Evolutionary conservation across 768 basidiomycete genomes (phyloP), one percentile per base, ranked within the genome.

Genomic region (Panellus pusillus): DNA sequence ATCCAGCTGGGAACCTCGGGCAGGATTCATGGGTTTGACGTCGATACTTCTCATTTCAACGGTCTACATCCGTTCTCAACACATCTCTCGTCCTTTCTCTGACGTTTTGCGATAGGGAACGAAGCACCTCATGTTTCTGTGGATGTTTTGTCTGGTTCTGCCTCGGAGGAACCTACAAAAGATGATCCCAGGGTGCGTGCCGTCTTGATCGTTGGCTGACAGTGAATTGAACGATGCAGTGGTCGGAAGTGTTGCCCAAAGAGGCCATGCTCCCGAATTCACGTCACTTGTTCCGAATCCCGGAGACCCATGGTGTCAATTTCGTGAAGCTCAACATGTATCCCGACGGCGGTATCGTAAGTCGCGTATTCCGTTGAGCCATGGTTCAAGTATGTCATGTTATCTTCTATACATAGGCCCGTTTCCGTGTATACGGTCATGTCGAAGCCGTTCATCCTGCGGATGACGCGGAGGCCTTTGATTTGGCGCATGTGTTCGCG

Each of bases 321-420:
- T 89, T 88, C 68, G 85, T 99, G 54, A 97, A 91, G 70, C 82
- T 99, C 19, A 86, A 88, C 61, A 94, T 96, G 83, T 93, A 93
- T 71, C 97, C 97, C 3, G 97, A 99, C 64, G 97, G 97, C 37
- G 97, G 97, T 3, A 93, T 98, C 66, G 94, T 93, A 65, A 73
- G 87, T 75, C 39, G 45, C 4, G 4, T 17, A 15, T 27, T 43
- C 43, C 51, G 46, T 19, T 58, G 53, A 37, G 15, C 11, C 28
- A 29, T 32, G 50, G 8, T 41, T 38, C 37, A 53, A 44, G 39
- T 46, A 24, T 20, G 32, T 36, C 24, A 49, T 48, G 43, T 45
- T 47, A 31, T 50, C 15, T 44, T 31, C 47, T 12, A 13, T 51
- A 31, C n/a, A 24, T 59, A 95, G 93, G 94, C 91, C 47, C 86